Conservation (phyloP, 208 protist genomes). For the Porcisia deanei region DNA sequence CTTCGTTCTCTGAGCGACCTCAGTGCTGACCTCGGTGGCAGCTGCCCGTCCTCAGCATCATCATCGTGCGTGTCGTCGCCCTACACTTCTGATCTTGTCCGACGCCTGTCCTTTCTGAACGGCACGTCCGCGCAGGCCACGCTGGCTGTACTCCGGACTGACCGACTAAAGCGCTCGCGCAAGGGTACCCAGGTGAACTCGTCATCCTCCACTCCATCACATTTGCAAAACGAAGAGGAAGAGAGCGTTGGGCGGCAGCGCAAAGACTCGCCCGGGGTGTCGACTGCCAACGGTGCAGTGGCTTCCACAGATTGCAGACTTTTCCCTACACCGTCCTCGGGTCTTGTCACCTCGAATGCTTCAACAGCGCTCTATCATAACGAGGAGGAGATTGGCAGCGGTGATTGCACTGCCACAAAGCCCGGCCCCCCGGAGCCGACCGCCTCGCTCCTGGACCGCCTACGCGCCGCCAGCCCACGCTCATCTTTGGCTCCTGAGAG, state of each 20-base stretch:
- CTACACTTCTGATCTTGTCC: constrained; percentile 25
- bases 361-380: background rate
- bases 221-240: constrained; percentile 10
- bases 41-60: background rate
- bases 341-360: background rate
- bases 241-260: background rate
- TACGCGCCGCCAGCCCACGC: background rate
- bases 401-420: background rate
- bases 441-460: constrained; percentile 1
- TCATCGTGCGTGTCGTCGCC: constrained; percentile 15
- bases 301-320: background rate
- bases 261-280: background rate
- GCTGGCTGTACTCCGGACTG: constrained; percentile 4
- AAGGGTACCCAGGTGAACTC: background rate
- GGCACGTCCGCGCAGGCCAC: constrained; percentile 9
- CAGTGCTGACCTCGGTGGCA: background rate
- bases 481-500: background rate
- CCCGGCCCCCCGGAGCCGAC: background rate
- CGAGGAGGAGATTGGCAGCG: background rate
- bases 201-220: background rate
- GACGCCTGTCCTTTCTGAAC: constrained; percentile 21
- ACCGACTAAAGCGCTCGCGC: constrained; percentile 21
- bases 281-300: background rate
- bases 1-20: background rate
- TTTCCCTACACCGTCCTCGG: background rate